Evolutionary conservation across 2,329 filamentous ascomycete species (phyloP), one percentile per base, ranked within the genome.

Genomic region (Aaosphaeria arxii): DNA sequence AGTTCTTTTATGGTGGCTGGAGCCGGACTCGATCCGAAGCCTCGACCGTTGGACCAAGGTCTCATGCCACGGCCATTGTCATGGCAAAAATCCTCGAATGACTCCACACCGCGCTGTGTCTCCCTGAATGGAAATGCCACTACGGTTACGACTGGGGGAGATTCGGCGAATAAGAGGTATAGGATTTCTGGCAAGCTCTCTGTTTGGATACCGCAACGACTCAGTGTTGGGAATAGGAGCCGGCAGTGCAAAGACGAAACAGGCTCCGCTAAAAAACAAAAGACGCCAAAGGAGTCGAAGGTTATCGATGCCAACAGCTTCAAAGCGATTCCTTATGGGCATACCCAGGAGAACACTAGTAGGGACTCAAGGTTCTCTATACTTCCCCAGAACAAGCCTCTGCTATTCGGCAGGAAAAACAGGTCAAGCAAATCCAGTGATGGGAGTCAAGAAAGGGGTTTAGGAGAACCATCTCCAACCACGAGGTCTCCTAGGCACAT

Each of bases 71-170:
- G 29, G 13, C 61, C 58, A 4, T 45, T 63, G 11, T 46, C 51
- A 5, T 63, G 63, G 61, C 57, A 40, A 29, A 62, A 59, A 40
- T 48, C 35, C 5, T 43, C 52, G 1, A 38, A 40, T 33, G 28
- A 41, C 13, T 45, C 46, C 6, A 36, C 48, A 2, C 30, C 49
- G 30, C 32, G 44, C 7, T 53, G 43, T 35, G 24, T 39, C 4
- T 53, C 47, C 6, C 30, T 39, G 6, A 46, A 44, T 17, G 42
- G 43, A 5, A 38, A 43, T 7, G 39, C 45, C 17, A n/a, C 5
- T 30, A 11, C 9, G 7, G 43, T 42, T 4, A 28, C 28, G 36
- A 11, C 42, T 9, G 17, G 24, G 7, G 29, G n/a, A 1, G 11
- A 11, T 4, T 40, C 46, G 31, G 38, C 28, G 17, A 4, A 39